Conservation (phyloP, 2,329 filamentous ascomycete species). For the Monilinia fructigena region DNA sequence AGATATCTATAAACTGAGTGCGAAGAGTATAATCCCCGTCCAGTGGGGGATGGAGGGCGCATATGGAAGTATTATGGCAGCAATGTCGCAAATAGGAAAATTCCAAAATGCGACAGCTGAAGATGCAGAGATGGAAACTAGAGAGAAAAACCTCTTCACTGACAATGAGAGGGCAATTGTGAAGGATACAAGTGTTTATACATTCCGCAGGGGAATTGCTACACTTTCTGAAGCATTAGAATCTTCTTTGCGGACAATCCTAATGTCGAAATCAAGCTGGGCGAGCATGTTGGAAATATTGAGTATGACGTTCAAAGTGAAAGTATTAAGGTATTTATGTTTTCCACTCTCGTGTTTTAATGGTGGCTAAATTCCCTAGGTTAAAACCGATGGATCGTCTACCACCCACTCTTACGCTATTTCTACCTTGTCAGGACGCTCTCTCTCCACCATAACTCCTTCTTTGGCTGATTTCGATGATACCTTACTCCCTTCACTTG, state of each 20-base stretch:
- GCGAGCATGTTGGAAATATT: slow-evolving; percentile 50
- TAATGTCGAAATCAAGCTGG: slow-evolving; percentile 60
- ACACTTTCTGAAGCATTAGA: slow-evolving; percentile 57
- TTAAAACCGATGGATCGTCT: slow-evolving; percentile 34
- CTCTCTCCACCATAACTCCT: slow-evolving; percentile 29
- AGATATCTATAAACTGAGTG: slow-evolving; percentile 78
- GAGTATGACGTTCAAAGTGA: slow-evolving; percentile 42
- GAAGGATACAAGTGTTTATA: slow-evolving; percentile 42
- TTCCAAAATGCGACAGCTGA: background rate
- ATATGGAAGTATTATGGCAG: slow-evolving; percentile 28
- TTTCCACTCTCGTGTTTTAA: slow-evolving; percentile 18
- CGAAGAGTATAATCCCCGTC: slow-evolving; percentile 53
- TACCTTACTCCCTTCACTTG: slow-evolving; percentile 48
- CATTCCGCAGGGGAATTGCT: slow-evolving; percentile 60
- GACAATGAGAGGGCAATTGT: slow-evolving; percentile 23
- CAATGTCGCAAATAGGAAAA: background rate
- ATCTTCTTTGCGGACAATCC: slow-evolving; percentile 48
- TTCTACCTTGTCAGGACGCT: slow-evolving; percentile 52
- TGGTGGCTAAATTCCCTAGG: slow-evolving; percentile 28
- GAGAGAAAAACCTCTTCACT: slow-evolving; percentile 4
- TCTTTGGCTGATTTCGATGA: slow-evolving; percentile 16
- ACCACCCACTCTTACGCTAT: slow-evolving; percentile 57
- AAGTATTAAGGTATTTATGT: slow-evolving; percentile 45
- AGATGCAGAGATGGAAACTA: slow-evolving; percentile 13
- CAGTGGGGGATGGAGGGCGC: slow-evolving; percentile 32